Evolutionary conservation across 805 yeast species (phyloP), one percentile per base, ranked within the genome.

Genomic region (Saccharomycopsis selenospora): DNA sequence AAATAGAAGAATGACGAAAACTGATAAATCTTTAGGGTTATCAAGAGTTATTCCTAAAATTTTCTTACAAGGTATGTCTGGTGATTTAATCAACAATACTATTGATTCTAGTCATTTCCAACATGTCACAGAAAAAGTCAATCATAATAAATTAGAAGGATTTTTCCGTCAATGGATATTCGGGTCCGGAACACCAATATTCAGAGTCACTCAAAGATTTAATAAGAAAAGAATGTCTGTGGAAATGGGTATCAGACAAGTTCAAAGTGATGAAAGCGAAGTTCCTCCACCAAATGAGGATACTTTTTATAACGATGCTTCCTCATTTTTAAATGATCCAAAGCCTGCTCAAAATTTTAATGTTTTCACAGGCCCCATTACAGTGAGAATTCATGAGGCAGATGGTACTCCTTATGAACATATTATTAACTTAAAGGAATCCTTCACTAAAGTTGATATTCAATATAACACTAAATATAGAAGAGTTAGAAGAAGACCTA

Each of bases 331-430:
- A 13, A 40, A 28, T 17, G 46, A 43, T 22, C 24, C 14, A 58
- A 14, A 47, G 56, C 10, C 61, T 60, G 22, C 42, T 61, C 45
- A 36, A 20, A 33, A 14, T 20, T 7, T 33, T 7, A 45, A 25
- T 0, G 74, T 81, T 2, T 87, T 90, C 59, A 76, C 86, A 0
- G 99, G 99, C 0, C 96, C 98, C 0, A 87, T 93, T 85, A 93
- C 99, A 0, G 86, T 93, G 30, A 72, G 99, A 59, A 90, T 93
- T 30, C 99, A 93, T 61, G 99, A 93, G 60, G 95, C 96, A 0
- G 98, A 93, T 64, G 99, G 99, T 6, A 88, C 98, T 0, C 99
- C 99, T 0, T 93, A 93, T 61, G 99, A 93, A 60, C 99, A 93
- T 62, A 91, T 93, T 43, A 96, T 93, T 20, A 95, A 88, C 55